Percentiles rank a stretch among this genome's conserved stretches.
phyloP scores from a whole-genome alignment of 805 yeast species.

The Saturnispora sekii region DNA sequence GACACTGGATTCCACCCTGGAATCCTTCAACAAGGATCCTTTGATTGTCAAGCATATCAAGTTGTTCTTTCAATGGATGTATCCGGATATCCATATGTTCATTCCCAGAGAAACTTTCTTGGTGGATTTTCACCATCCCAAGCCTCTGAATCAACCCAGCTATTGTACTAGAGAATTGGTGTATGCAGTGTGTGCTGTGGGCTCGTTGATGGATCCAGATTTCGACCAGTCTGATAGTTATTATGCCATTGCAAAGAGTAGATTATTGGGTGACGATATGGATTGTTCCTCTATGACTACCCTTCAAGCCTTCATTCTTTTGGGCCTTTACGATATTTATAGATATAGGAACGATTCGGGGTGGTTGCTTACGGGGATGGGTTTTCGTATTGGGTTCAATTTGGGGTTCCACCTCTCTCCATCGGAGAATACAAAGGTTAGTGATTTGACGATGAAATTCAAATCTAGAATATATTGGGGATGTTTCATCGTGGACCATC shows the following conservation, averaged over 20 bases:
- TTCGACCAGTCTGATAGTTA: conserved; percentile 30
- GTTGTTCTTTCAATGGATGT: conserved; percentile 48
- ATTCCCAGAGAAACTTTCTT: conserved; percentile 56
- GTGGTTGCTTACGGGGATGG: conserved; percentile 56
- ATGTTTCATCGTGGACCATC: conserved; percentile 53
- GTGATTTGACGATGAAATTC: conserved; percentile 44
- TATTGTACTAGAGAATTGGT: conserved; percentile 49
- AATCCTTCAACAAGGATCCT: conserved; percentile 26
- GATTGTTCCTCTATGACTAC: conserved; percentile 43
- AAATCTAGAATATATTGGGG: conserved; percentile 61
- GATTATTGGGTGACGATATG: conserved; percentile 30
- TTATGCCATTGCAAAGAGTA: conserved; percentile 37
- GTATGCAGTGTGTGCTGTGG: conserved; percentile 49
- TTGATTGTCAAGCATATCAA: conserved; percentile 15
- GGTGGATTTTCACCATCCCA: conserved; percentile 50
- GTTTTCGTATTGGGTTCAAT: conserved; percentile 56
- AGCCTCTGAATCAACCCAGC: conserved; percentile 18
- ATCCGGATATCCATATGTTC: conserved; percentile 54
- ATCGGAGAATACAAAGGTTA: conserved; percentile 25
- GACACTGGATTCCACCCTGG: conserved; percentile 12
- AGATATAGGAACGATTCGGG: conserved; percentile 49
- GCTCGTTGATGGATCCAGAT: conserved; percentile 35
- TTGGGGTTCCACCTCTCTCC: conserved; percentile 57
- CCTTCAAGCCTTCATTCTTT: conserved; percentile 46
- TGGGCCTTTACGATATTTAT: conserved; percentile 54